Base-by-base conservation (phyloP, 305 asterid genomes). In the Fraxinus albicans region DNA sequence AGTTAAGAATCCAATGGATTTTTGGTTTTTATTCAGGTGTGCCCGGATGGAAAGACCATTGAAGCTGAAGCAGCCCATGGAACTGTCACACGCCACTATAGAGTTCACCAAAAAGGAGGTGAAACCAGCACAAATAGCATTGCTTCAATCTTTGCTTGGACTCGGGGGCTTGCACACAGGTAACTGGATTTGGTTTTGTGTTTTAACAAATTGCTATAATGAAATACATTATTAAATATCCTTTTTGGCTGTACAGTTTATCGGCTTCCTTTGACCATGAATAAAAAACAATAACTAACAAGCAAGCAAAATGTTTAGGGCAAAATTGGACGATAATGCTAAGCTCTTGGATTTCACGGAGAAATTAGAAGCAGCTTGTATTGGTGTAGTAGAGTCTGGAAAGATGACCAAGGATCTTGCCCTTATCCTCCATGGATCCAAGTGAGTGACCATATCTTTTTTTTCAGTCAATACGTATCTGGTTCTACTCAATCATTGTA, bases 21-120 rank as follows among this genome's bases (percentile, higher is more conserved):
- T 81, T 36, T 42, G 40, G 81, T 15, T 88, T 88, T 73, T 31
- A 76, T 89, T 50, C 85, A 95, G 99, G 92, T 96, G 70, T 96
- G 99, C 86, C 99, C 98, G 15, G 98, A 96, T 87, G 98, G 99
- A 78, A 96, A 96, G 95, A 96, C 98, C n/a, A 95, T 96, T 29
- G 98, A 96, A 86, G 90, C 98, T 72, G 99, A 96, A 92, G 98
- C 99, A 73, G 99, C 99, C 81, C 98, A 95, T 83, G 99, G 99
- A 89, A 96, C 99, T 75, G 99, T 96, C 9, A 95, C 99, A 0
- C 96, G 99, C 34, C 99, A 96, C 89, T 96, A 67, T 87, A 92
- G 98, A 87, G 97, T 95, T 88, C 99, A 96, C 75, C 98, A 96
- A 73, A 95, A 96, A 83, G 99, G 98, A 3, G 98, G 99, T 81